Conservation (phyloP, 495 filamentous ascomycete genomes). For the Elaphomyces granulatus region DNA sequence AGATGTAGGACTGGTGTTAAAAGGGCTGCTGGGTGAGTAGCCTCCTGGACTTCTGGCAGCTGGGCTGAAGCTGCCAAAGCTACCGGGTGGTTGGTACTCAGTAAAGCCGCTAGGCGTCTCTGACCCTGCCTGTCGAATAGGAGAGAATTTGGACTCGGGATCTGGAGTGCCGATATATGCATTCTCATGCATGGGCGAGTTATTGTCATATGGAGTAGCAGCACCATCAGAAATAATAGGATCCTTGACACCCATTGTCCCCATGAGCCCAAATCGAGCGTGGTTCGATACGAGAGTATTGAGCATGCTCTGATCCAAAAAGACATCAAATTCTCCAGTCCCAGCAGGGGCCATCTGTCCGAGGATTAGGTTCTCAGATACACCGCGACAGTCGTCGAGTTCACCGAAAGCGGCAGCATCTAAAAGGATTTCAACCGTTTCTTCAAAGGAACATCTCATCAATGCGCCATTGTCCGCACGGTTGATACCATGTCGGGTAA, state of each 20-base stretch:
- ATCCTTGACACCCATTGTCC: slow-evolving; percentile 58
- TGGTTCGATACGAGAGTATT: slow-evolving; percentile 89
- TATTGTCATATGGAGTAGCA: slow-evolving; percentile 86
- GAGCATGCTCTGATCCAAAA: slow-evolving; percentile 85
- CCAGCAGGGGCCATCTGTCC: slow-evolving; percentile 93
- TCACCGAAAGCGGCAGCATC: slow-evolving; percentile 91
- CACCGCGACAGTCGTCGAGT: slow-evolving; percentile 91
- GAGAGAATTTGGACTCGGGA: slow-evolving; percentile 74
- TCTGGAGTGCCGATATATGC: slow-evolving; percentile 63
- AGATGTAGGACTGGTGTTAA: slow-evolving; percentile 63
- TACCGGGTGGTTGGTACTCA: slow-evolving; percentile 38
- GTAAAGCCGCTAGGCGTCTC: slow-evolving; percentile 67
- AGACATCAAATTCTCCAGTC: slow-evolving; percentile 86
- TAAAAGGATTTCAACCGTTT: slow-evolving; percentile 94
- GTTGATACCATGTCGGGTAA: slow-evolving; percentile 98
- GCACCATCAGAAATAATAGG: slow-evolving; percentile 59
- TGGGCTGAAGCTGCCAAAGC: slow-evolving; percentile 51
- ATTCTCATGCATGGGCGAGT: slow-evolving; percentile 72
- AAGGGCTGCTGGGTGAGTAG: slow-evolving; percentile 63
- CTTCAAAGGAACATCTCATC: slow-evolving; percentile 99
- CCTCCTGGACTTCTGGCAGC: slow-evolving; percentile 50
- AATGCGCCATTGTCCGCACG: slow-evolving; percentile 92
- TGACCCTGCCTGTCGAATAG: slow-evolving; percentile 61
- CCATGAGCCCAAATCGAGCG: slow-evolving; percentile 63
- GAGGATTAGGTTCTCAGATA: slow-evolving; percentile 97